Conservation (phyloP, 2,329 filamentous ascomycete species). For the Amphichorda felina region DNA sequence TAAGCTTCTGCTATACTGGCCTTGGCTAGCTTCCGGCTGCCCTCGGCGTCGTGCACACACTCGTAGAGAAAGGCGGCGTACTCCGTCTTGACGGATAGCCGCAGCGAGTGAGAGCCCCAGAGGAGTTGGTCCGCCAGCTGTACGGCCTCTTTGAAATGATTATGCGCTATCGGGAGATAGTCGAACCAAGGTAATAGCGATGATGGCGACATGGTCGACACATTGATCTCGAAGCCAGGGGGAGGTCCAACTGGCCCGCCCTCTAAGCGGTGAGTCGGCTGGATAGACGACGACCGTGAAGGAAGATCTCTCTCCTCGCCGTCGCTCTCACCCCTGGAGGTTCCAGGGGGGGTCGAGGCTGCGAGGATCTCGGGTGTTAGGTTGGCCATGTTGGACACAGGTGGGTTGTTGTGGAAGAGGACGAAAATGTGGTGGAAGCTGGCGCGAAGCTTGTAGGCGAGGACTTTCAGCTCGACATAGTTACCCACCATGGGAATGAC, state of each 20-base stretch:
- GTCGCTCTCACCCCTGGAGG: constrained; percentile 37
- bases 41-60: constrained; percentile 72
- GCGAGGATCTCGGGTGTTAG: constrained; percentile 33
- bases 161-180: constrained; percentile 72
- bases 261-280: constrained; percentile 37
- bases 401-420: constrained; percentile 84
- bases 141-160: constrained; percentile 70
- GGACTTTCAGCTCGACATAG: constrained; percentile 74
- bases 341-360: constrained; percentile 20
- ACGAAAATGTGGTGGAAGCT: constrained; percentile 97
- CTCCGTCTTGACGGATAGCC: constrained; percentile 83
- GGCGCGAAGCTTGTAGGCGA: constrained; percentile 83
- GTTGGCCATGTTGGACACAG: constrained; percentile 51
- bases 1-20: constrained; percentile 84
- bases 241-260: constrained; percentile 47
- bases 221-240: constrained; percentile 36
- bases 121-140: constrained; percentile 63
- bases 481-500: constrained; percentile 74
- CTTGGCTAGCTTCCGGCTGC: constrained; percentile 65
- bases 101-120: constrained; percentile 79
- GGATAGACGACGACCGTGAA: constrained; percentile 30
- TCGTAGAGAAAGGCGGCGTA: constrained; percentile 91
- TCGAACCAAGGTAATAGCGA: constrained; percentile 72
- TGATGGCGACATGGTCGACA: constrained; percentile 38
- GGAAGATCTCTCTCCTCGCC: constrained; percentile 28